Evolutionary conservation across 352 stramenopile species (phyloP), one percentile per base, ranked within the genome.

Genomic region (Phytophthora kernoviae): DNA sequence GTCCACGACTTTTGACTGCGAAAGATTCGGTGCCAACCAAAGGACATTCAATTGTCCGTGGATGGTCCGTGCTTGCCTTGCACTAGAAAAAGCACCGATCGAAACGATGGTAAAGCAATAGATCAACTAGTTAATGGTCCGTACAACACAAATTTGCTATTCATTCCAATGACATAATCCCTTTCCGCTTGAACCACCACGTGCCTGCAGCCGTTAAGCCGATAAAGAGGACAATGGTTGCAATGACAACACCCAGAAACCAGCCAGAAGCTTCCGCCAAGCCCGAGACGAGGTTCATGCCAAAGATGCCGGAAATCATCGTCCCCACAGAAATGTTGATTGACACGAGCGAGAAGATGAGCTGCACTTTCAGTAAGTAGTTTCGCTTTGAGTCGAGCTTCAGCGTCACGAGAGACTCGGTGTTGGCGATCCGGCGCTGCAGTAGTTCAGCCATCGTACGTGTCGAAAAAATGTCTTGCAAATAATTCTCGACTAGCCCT

Each of bases 391-490:
- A 84, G 44, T 90, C 80, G 34, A 90, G 59, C 54, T 88, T 88
- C 18, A 90, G 50, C 62, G 81, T 88, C 20, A 88, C 75, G 7
- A 91, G 61, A 43, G 68, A 85, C 53, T 91, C 79, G 14, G 81
- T 88, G 55, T 85, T 88, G 33, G 76, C 52, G 46, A 91, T 89
- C 9, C 81, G 81, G 20, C 77, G 69, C 57, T 90, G 79, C 46
- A 91, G 59, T 0, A 91, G 52, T 12, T 58, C 70, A 8, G 77
- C 79, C 34, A 81, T 90, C 9, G 81, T 87, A 9, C 75, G 73
- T 0, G 78, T 90, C 9, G 81, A 82, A 48, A 87, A 81, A 22
- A 91, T 91, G 39, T 91, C 77, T 33, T 88, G 77, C n/a, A 90
- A 54, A 40, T 90, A 90, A 21, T 81, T 86, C 49, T 90, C 77